Conservation (phyloP, 2,329 filamentous ascomycete genomes). For the Neocatenulostroma microsporum region DNA sequence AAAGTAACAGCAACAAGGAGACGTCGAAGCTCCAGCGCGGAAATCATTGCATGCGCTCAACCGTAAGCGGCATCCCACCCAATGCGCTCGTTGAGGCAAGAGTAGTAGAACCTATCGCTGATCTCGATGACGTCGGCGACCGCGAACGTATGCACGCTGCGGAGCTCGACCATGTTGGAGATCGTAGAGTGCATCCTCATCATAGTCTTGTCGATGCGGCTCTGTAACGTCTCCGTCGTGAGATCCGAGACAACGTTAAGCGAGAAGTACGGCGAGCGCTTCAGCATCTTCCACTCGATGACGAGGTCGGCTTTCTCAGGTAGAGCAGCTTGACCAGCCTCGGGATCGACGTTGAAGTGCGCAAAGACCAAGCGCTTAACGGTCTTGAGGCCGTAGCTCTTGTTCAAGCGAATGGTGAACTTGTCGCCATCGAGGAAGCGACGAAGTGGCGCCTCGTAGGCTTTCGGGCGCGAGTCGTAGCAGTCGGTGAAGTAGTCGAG, state of each 20-base stretch:
- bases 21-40: too few relatives aligned
- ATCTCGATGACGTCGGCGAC: not conserved
- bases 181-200: not conserved
- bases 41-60: too few relatives aligned
- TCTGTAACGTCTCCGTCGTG: not conserved
- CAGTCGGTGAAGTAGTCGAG: not conserved
- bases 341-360: not conserved
- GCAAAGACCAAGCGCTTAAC: not conserved
- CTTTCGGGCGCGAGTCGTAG: not conserved
- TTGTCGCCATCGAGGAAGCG: not conserved
- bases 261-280: not conserved
- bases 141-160: not conserved
- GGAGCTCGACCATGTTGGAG: not conserved
- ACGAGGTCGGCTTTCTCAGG: not conserved
- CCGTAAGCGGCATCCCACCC: too few relatives aligned
- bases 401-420: not conserved
- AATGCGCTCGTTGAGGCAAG: not conserved
- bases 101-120: not conserved
- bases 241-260: not conserved
- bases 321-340: too few relatives aligned
- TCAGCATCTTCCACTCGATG: not conserved
- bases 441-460: not conserved
- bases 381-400: not conserved
- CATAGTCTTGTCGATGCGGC: not conserved
- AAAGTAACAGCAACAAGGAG: too few relatives aligned